Conservation (phyloP, 1,139 yeast species). For the Zygosaccharomyces pseudobailii region DNA sequence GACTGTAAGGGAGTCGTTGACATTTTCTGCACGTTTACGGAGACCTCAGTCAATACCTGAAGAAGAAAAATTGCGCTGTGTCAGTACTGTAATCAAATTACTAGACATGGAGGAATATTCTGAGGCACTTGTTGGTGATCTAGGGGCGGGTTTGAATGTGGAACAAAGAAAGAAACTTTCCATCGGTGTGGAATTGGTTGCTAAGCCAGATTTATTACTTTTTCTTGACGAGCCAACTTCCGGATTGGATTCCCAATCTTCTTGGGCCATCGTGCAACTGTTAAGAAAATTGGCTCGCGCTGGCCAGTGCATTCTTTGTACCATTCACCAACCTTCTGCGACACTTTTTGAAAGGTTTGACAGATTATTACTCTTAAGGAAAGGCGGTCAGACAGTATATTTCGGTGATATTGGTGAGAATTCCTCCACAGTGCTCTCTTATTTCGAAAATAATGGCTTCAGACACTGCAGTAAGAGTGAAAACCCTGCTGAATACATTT, state of each 20-base stretch:
- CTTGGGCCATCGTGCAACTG: conserved; percentile 49
- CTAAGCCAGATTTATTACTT: conserved; percentile 46
- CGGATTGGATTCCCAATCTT: conserved; percentile 50
- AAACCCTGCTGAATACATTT: conserved; percentile 57
- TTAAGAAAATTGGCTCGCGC: conserved; percentile 43
- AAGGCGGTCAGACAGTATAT: conserved; percentile 56
- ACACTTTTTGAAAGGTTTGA: conserved; percentile 49
- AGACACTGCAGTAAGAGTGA: conserved; percentile 46
- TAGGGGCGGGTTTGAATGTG: conserved; percentile 54
- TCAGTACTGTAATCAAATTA: conserved; percentile 46
- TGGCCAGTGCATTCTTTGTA: conserved; percentile 53
- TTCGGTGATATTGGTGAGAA: conserved; percentile 56
- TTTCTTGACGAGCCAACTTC: conserved; percentile 53
- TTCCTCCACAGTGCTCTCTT: conserved; percentile 43
- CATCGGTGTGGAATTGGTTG: conserved; percentile 53
- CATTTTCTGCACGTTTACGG: conserved; percentile 52
- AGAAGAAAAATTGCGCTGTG: conserved; percentile 45
- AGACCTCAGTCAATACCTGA: conserved; percentile 47
- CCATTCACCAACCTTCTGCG: conserved; percentile 58
- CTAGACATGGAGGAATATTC: conserved; percentile 51
- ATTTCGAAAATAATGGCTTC: conserved; percentile 52
- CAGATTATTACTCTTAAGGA: conserved; percentile 41
- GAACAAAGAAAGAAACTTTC: conserved; percentile 59
- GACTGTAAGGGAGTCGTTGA: conserved; percentile 52
- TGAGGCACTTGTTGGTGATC: conserved; percentile 52